phyloP scores from a whole-genome alignment of 495 filamentous ascomycete genomes.

The Cercophora scortea region DNA sequence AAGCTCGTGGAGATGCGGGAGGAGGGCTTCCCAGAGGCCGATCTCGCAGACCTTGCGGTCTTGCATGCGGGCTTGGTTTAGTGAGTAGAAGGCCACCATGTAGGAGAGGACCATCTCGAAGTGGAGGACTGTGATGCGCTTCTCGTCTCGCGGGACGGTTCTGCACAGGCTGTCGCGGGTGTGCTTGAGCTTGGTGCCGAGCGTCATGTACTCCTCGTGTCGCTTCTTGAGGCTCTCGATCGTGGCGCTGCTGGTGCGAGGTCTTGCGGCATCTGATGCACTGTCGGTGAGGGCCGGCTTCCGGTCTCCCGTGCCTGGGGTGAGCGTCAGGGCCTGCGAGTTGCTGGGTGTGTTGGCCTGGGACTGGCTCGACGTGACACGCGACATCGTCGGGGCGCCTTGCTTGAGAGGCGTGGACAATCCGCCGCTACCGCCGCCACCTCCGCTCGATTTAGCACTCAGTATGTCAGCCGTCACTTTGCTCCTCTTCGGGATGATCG shows the following conservation, averaged over 20 bases:
- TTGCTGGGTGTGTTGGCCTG: slow-evolving; percentile 33
- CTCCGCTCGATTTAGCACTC: slow-evolving; percentile 12
- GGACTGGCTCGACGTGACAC: slow-evolving; percentile 40
- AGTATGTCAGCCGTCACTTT: slow-evolving; percentile 20
- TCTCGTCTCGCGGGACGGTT: slow-evolving; percentile 16
- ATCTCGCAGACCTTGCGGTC: slow-evolving; percentile 15
- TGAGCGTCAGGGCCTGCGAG: slow-evolving; percentile 20
- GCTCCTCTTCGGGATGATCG: slow-evolving; percentile 21
- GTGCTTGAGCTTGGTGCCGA: slow-evolving; percentile 38
- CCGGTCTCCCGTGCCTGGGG: slow-evolving; percentile 31
- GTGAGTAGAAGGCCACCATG: slow-evolving; percentile 28
- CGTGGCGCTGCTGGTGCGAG: slow-evolving; percentile 4
- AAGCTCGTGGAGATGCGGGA: slow-evolving; percentile 27
- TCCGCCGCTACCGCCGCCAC: not conserved
- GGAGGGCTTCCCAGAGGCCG: slow-evolving; percentile 17
- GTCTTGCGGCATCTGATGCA: not conserved
- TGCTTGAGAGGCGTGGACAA: slow-evolving; percentile 38
- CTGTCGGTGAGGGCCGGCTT: slow-evolving; percentile 22
- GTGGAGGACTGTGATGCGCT: slow-evolving; percentile 22
- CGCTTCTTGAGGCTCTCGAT: slow-evolving; percentile 14
- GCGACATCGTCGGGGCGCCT: slow-evolving; percentile 35
- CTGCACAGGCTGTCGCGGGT: slow-evolving; percentile 32
- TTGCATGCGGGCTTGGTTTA: slow-evolving; percentile 18
- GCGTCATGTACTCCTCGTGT: slow-evolving; percentile 16
- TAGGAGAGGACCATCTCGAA: slow-evolving; percentile 36